Evolutionary conservation across 148 eudicot species (phyloP).

Genomic region (Cornus kousa): DNA sequence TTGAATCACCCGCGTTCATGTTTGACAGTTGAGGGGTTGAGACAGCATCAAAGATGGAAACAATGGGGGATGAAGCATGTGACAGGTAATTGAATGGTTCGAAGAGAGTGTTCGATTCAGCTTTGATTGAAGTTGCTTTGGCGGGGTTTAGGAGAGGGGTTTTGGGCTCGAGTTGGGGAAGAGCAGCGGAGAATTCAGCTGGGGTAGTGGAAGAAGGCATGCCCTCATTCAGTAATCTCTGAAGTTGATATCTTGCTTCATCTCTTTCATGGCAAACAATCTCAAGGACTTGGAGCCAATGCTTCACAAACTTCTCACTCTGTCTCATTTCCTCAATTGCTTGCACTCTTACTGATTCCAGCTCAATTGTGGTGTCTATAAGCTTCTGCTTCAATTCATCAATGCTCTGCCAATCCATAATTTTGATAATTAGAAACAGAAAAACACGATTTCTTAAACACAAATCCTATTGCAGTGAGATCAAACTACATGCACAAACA

Average conservation of each 20-base stretch:
- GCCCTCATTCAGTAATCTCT: conserved; percentile 36
- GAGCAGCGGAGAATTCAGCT: conserved; percentile 8
- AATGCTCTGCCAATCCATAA: conserved; percentile 31
- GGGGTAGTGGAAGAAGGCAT: conserved; percentile 4
- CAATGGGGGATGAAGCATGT: not conserved
- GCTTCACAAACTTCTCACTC: conserved; percentile 33
- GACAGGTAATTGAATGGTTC: conserved; percentile 6
- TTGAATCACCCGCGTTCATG: conserved; percentile 21
- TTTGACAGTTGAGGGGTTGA: conserved; percentile 41
- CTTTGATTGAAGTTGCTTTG: conserved; percentile 32
- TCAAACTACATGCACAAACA: too few relatives aligned
- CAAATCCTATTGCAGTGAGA: too few relatives aligned
- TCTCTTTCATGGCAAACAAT: conserved; percentile 58
- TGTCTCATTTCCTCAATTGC: conserved; percentile 42
- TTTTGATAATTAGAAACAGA: not conserved
- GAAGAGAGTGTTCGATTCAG: conserved; percentile 36
- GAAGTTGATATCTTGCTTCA: conserved; percentile 58
- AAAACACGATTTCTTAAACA: too few relatives aligned
- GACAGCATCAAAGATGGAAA: conserved; percentile 38
- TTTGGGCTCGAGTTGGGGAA: conserved; percentile 14
- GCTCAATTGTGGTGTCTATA: conserved; percentile 43
- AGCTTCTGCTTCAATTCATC: conserved; percentile 66
- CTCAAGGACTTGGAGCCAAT: conserved; percentile 38
- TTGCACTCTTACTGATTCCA: conserved; percentile 40
- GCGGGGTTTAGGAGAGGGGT: conserved; percentile 20